Conservation (phyloP, 2,329 filamentous ascomycete genomes). For the Pseudogymnoascus pannorum region DNA sequence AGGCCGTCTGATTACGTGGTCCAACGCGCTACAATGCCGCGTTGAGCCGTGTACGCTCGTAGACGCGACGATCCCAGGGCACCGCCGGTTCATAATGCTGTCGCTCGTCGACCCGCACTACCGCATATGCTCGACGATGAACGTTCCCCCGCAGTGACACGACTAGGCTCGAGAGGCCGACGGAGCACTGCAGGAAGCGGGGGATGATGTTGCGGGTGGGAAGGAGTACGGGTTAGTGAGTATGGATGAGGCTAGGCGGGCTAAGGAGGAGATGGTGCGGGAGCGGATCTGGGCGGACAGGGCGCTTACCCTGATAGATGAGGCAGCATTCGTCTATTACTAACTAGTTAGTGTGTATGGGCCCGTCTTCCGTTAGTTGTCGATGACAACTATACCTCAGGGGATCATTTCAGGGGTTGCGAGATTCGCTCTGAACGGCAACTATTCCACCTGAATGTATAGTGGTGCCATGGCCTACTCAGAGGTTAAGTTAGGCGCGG, state of each 20-base stretch:
- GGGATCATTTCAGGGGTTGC: neutral
- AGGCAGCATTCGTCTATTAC: neutral
- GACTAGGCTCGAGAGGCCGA: slow-evolving; percentile 31
- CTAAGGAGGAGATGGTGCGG: neutral
- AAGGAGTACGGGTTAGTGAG: neutral
- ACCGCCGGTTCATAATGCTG: slow-evolving; percentile 47
- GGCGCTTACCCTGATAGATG: neutral
- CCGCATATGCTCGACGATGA: slow-evolving; percentile 41
- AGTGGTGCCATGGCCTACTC: neutral
- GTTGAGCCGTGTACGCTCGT: slow-evolving; percentile 42
- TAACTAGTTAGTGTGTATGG: neutral
- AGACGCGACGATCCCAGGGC: slow-evolving; percentile 43
- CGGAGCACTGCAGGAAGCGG: neutral
- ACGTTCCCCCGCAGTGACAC: slow-evolving; percentile 42
- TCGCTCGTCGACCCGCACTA: slow-evolving; percentile 50
- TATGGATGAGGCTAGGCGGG: neutral
- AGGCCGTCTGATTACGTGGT: neutral
- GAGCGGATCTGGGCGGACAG: neutral
- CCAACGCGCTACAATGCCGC: slow-evolving; percentile 35
- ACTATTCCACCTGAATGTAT: neutral
- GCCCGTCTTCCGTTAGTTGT: too few relatives aligned
- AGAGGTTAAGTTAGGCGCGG: neutral
- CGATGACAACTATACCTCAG: too few relatives aligned
- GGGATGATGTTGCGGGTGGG: neutral
- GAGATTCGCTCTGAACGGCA: neutral